Conservation (phyloP, 1,284 basidiomycete genomes). For the Tausonia pullulans region DNA sequence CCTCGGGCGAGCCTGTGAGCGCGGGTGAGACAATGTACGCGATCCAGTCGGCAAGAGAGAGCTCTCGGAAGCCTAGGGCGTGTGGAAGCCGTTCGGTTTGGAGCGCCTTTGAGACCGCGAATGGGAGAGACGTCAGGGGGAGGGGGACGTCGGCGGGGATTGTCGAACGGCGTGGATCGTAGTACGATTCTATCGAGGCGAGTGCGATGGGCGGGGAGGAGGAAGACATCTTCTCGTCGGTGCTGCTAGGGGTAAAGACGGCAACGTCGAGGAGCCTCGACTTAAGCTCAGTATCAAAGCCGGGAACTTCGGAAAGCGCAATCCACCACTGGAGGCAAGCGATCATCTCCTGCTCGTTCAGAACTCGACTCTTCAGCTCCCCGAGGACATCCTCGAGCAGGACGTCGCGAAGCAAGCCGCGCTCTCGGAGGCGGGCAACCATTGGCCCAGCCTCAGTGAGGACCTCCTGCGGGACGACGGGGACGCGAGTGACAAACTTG, state of each 20-base stretch:
- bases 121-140: constrained; percentile 64
- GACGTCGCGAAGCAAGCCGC: constrained; percentile 67
- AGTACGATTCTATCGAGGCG: constrained; percentile 55
- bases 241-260: constrained; percentile 31
- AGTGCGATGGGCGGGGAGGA: constrained; percentile 50
- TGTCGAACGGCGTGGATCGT: constrained; percentile 54
- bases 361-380: constrained; percentile 62
- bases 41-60: constrained; percentile 68
- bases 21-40: constrained; percentile 49
- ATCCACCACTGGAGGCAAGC: constrained; percentile 88
- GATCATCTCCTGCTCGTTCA: constrained; percentile 62
- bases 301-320: constrained; percentile 42
- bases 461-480: constrained; percentile 59
- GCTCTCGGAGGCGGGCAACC: constrained; percentile 52
- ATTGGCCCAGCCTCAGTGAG: constrained; percentile 53
- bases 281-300: constrained; percentile 41
- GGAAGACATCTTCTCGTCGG: constrained; percentile 17
- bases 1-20: constrained; percentile 32
- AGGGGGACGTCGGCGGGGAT: constrained; percentile 76
- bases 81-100: constrained; percentile 45
- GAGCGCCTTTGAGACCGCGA: constrained; percentile 55
- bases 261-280: constrained; percentile 57
- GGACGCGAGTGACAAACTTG: constrained; percentile 54
- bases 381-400: constrained; percentile 74
- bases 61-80: constrained; percentile 70